Evolutionary conservation across 192 early-diverging fungal species (phyloP), one percentile per base, ranked within the genome.

Genomic region (Coemansia brasiliensis): DNA sequence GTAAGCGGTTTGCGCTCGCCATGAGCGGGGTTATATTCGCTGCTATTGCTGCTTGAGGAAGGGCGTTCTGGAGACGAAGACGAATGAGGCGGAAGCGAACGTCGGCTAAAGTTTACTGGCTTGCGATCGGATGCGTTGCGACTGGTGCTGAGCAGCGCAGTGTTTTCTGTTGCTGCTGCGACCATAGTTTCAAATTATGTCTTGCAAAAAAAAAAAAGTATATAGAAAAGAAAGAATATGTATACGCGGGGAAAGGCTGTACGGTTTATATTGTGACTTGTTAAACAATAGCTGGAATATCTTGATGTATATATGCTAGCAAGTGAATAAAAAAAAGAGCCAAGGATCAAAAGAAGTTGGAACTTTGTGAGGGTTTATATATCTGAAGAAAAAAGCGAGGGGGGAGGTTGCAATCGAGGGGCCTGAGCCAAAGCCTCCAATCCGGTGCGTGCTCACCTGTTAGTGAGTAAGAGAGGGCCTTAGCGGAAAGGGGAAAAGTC

Each of bases 1-100:
- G 65, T 63, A 24, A 79, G 65, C 52, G 53, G 58, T 55, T 58
- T 63, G 18, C 55, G 52, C 56, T 68, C 67, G 16, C 44, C 32
- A 39, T 43, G 48, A 32, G 9, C n/a, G 24, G 38, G 17, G 7
- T 18, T 39, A 9, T 39, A 42, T 22, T 35, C 20, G 5, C 20
- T 50, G 50, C 16, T 24, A 26, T 50, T 15, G 49, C 48, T 50
- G 39, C 21, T n/a, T 39, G 61, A 22, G 12, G 38, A 37, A 15
- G 38, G 40, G 27, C 25, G 49, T 2, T 9, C 49, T 5, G 26
- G 15, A 15, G 48, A 16, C 49, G 26, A 13, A n/a, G n/a, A 35
- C 32, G 32, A 7, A 10, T 5, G 3, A 2, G 32, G 32, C 25
- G 49, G 26, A 26, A 18, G 20, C 26, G 49, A 51, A 7, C 49